phyloP scores from a whole-genome alignment of 139 green algal species.

The Closterium sp. region DNA sequence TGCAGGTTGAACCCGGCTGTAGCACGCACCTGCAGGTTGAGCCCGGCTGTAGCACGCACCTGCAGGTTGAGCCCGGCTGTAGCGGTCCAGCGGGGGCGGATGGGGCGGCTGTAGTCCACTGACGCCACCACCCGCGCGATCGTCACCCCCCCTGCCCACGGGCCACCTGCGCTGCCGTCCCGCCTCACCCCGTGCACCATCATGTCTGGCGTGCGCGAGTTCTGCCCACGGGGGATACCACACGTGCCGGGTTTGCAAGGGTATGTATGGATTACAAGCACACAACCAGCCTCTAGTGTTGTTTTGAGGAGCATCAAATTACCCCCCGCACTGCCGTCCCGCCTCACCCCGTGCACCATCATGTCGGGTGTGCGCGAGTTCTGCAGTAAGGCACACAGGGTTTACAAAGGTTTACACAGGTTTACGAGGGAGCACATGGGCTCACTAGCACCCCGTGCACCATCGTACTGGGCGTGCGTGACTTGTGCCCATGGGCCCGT shows the following conservation, averaged over 20 bases:
- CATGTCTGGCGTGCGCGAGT: conserved; percentile 59
- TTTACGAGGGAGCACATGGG: too few relatives aligned
- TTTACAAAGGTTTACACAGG: too few relatives aligned
- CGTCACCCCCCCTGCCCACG: conserved; percentile 51
- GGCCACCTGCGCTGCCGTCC: conserved; percentile 31
- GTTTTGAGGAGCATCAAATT: too few relatives aligned
- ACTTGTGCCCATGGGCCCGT: conserved; percentile 57
- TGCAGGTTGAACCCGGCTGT: too few relatives aligned
- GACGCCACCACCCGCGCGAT: conserved; percentile 64
- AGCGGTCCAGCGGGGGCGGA: conserved; percentile 68
- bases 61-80: too few relatives aligned
- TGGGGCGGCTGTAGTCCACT: conserved; percentile 77
- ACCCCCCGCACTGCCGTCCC: not conserved
- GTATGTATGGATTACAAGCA: too few relatives aligned
- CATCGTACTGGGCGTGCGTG: conserved; percentile 54
- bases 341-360: conserved; percentile 46
- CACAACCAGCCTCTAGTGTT: too few relatives aligned
- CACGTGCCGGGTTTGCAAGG: conserved; percentile 41
- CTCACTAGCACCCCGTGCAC: conserved; percentile 45
- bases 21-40: too few relatives aligned
- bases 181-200: conserved; percentile 59
- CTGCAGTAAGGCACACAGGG: conserved; percentile 25
- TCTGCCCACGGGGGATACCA: conserved; percentile 44
- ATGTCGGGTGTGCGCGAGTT: conserved; percentile 63
- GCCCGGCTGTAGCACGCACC: too few relatives aligned